Conservation (phyloP, 164 flowering plant species). For the Kalanchoe fedtschenkoi region DNA sequence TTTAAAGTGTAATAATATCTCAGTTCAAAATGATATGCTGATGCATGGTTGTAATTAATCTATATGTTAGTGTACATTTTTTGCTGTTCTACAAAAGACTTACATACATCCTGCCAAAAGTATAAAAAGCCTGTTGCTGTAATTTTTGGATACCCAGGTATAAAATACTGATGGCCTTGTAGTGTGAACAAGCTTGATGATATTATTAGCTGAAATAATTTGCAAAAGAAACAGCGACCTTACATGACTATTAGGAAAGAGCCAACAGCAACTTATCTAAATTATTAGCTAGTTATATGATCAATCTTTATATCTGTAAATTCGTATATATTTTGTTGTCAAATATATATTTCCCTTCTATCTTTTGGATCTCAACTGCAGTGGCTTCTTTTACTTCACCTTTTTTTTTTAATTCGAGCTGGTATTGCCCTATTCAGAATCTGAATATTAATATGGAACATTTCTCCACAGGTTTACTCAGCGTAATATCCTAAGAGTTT, state of each 20-base stretch:
- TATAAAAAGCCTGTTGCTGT: neutral
- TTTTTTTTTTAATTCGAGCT: neutral
- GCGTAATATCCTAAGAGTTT: constrained; percentile 47
- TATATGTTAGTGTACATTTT: neutral
- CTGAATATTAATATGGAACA: constrained; percentile 5
- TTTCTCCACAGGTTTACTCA: constrained; percentile 43
- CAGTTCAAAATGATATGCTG: neutral
- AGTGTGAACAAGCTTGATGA: neutral
- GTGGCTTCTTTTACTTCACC: no score
- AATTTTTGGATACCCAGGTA: neutral
- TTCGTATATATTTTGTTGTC: no score
- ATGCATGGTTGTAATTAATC: neutral
- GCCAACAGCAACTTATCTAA: no score
- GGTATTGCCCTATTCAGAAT: neutral
- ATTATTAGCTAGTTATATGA: neutral
- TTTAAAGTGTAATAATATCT: neutral
- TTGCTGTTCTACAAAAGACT: neutral
- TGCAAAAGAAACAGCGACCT: neutral
- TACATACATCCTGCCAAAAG: neutral
- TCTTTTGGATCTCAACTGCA: no score
- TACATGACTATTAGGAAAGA: no score
- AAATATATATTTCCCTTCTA: no score
- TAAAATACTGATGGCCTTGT: neutral
- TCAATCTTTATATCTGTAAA: neutral
- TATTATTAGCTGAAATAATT: neutral